Conservation (phyloP, 2,329 filamentous ascomycete genomes). For the Aureobasidium pullulans region DNA sequence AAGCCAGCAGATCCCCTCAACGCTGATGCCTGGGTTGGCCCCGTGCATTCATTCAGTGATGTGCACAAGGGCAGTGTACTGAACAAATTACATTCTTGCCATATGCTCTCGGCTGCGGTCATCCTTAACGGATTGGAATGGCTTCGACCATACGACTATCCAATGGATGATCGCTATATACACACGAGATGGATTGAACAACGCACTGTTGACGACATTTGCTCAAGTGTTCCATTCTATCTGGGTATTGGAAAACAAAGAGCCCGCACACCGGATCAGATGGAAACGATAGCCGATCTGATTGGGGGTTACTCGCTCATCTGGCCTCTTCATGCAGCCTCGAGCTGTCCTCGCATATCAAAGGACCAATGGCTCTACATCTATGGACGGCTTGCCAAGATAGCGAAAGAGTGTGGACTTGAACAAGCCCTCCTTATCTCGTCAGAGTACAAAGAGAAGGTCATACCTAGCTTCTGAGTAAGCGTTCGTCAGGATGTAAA, state of each 20-base stretch:
- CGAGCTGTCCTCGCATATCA: background rate
- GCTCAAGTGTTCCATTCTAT: conserved; percentile 12
- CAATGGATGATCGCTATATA: conserved; percentile 7
- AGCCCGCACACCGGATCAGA: background rate
- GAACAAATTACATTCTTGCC: conserved; percentile 8
- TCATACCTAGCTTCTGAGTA: background rate
- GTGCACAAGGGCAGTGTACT: conserved; percentile 4
- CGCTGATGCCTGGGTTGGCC: conserved; percentile 12
- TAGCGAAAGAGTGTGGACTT: conserved; percentile 3
- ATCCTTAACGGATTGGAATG: conserved; percentile 3
- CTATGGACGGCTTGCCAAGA: conserved; percentile 6
- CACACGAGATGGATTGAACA: conserved; percentile 11
- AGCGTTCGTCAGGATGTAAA: no score
- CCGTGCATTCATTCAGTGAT: conserved; percentile 1
- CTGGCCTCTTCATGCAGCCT: conserved; percentile 6
- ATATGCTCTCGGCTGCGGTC: background rate
- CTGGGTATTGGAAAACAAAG: background rate
- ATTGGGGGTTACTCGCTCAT: conserved; percentile 11
- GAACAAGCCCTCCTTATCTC: conserved; percentile 4
- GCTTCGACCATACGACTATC: conserved; percentile 4
- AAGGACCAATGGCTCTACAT: conserved; percentile 6
- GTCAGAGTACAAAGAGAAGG: background rate
- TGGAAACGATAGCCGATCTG: conserved; percentile 12
- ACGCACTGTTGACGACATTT: conserved; percentile 11
- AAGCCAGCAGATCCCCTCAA: background rate